Conservation (phyloP, 2,329 filamentous ascomycete species). For the Aspergillus transmontanensis region DNA sequence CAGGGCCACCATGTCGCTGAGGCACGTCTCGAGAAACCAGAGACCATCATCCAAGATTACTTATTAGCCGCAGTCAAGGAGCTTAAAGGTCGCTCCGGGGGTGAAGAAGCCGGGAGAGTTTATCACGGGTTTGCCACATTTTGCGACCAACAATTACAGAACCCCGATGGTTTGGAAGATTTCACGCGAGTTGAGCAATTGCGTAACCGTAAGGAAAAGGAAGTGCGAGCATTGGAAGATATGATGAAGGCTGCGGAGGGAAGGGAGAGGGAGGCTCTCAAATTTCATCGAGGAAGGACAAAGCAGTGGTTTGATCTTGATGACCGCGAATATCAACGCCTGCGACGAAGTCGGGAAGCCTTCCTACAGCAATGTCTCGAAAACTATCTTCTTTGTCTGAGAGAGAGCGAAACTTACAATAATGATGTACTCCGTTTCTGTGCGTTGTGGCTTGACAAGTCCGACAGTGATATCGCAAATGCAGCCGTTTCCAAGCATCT, state of each 20-base stretch:
- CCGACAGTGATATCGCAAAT: constrained; percentile 75
- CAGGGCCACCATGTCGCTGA: constrained; percentile 82
- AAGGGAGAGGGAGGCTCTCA: constrained; percentile 60
- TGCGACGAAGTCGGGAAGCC: constrained; percentile 73
- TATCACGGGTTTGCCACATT: constrained; percentile 95
- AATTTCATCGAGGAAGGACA: constrained; percentile 68
- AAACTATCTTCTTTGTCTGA: constrained; percentile 85
- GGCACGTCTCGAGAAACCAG: constrained; percentile 86
- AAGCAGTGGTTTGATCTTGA: constrained; percentile 89
- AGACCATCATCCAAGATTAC: constrained; percentile 84
- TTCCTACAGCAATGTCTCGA: constrained; percentile 88
- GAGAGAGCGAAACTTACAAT: constrained; percentile 83
- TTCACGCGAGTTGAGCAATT: constrained; percentile 78
- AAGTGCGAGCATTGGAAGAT: constrained; percentile 72
- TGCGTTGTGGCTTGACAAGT: constrained; percentile 89
- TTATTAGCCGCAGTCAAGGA: constrained; percentile 82
- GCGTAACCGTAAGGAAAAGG: constrained; percentile 76
- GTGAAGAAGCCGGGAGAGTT: constrained; percentile 78
- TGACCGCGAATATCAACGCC: constrained; percentile 78
- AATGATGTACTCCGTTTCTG: constrained; percentile 90
- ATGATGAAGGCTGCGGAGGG: constrained; percentile 54
- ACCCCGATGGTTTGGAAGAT: constrained; percentile 81
- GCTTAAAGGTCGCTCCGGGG: constrained; percentile 67
- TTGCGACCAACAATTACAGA: constrained; percentile 91
- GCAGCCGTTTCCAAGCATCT: constrained; percentile 72